Conservation (phyloP, 345 rosid species). For the Ricinus communis region DNA sequence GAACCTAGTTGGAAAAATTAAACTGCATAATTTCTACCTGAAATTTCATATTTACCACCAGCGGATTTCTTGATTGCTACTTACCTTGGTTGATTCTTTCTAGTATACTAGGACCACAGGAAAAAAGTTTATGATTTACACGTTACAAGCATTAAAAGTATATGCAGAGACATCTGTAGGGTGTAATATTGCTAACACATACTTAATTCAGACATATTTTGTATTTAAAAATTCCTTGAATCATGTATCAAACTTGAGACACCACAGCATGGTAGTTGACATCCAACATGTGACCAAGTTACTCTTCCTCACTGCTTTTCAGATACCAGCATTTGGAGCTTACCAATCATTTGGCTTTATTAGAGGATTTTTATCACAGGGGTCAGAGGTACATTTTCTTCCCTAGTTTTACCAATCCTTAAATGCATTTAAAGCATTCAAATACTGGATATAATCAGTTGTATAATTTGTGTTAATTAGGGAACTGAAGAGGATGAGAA, state of each 20-base stretch:
- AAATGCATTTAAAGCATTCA: background rate
- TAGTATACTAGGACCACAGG: no score
- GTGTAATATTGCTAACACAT: no score
- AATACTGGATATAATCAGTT: background rate
- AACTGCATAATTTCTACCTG: no score
- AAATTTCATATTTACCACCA: no score
- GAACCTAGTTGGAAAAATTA: no score
- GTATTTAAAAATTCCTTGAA: no score
- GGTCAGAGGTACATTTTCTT: constrained; percentile 59
- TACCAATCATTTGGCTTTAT: constrained; percentile 64
- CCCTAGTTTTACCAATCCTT: background rate
- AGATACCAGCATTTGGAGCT: constrained; percentile 81
- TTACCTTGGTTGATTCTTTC: no score
- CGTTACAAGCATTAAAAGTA: no score
- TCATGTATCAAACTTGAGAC: background rate
- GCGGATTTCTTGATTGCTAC: no score
- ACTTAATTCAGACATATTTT: background rate
- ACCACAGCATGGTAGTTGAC: background rate
- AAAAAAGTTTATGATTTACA: no score
- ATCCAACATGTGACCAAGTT: background rate
- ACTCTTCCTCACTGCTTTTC: constrained; percentile 9
- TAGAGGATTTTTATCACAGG: constrained; percentile 55
- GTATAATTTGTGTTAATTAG: constrained; percentile 35
- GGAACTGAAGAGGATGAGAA: constrained; percentile 78
- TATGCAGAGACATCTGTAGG: no score